These are phyloP conservation scores for Rhexocercosporidium sp. DNA, from an alignment of 2,329 filamentous ascomycete species.

Conservation along the genomic window DNA sequence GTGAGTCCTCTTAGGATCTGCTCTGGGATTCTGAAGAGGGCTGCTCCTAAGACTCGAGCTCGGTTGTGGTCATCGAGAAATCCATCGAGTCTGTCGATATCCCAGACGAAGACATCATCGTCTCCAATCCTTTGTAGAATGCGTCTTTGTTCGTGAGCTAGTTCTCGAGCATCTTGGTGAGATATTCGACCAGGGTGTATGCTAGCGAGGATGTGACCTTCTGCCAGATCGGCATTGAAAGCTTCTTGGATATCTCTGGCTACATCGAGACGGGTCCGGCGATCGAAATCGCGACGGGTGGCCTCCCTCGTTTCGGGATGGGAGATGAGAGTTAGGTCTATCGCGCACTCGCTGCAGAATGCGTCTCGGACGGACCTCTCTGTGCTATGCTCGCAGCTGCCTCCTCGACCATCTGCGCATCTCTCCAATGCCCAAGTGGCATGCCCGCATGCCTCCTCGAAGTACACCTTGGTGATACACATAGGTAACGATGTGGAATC, in stretches of 20 bases:
- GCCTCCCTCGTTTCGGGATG: background rate
- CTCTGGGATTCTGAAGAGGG: conserved; percentile 3
- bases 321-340: background rate
- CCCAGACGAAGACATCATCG: background rate
- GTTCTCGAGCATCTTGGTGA: background rate
- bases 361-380: background rate
- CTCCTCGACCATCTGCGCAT: background rate
- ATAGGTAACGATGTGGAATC: background rate
- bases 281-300: background rate
- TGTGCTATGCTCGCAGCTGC: background rate
- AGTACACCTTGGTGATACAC: background rate
- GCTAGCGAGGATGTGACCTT: background rate
- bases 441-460: background rate
- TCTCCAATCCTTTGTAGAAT: background rate
- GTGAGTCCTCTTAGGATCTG: background rate
- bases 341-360: background rate
- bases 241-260: background rate
- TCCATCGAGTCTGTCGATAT: background rate
- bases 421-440: background rate
- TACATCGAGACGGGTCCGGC: background rate
- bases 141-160: background rate
- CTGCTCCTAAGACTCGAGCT: background rate
- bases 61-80: background rate
- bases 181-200: background rate
- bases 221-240: background rate